Evolutionary conservation across 129 eudicot species (phyloP).

Genomic region (Tanacetum coccineum): DNA sequence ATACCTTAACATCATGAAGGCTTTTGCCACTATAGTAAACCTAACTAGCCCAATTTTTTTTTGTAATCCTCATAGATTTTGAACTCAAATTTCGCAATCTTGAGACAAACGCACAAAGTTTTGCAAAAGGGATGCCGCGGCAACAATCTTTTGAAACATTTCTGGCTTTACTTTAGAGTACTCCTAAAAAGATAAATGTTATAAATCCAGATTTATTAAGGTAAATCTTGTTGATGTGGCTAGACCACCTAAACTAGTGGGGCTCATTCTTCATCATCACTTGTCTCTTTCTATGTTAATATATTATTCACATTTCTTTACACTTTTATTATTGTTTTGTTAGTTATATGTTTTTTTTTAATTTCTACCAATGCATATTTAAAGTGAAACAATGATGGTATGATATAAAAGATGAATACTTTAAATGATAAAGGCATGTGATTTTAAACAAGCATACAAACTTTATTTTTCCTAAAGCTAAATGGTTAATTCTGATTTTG

Average conservation of each 20-base stretch:
- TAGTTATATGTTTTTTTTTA: no score
- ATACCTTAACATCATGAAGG: background rate
- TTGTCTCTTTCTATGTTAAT: constrained; percentile 17
- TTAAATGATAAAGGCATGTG: constrained; percentile 35
- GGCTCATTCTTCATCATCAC: constrained; percentile 19
- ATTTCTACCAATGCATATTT: constrained; percentile 31
- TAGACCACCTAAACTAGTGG: constrained; percentile 23
- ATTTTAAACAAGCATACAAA: constrained; percentile 16
- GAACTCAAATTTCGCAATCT: background rate
- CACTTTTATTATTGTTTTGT: background rate
- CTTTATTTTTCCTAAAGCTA: constrained; percentile 11
- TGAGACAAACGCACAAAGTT: background rate
- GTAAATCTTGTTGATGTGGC: constrained; percentile 18
- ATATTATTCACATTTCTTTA: background rate
- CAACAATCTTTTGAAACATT: no score
- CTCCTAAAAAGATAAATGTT: no score
- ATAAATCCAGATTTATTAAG: constrained; percentile 12
- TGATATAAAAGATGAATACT: constrained; percentile 15
- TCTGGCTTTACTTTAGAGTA: no score
- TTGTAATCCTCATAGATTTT: no score
- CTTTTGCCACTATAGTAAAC: no score
- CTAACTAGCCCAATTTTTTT: no score
- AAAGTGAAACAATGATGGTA: constrained; percentile 44
- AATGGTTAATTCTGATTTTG: background rate
- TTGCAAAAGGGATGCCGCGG: background rate